These are phyloP conservation scores for Cystobasidium onofrii DNA, from an alignment of 768 basidiomycete genomes.

Conservation along the genomic window DNA sequence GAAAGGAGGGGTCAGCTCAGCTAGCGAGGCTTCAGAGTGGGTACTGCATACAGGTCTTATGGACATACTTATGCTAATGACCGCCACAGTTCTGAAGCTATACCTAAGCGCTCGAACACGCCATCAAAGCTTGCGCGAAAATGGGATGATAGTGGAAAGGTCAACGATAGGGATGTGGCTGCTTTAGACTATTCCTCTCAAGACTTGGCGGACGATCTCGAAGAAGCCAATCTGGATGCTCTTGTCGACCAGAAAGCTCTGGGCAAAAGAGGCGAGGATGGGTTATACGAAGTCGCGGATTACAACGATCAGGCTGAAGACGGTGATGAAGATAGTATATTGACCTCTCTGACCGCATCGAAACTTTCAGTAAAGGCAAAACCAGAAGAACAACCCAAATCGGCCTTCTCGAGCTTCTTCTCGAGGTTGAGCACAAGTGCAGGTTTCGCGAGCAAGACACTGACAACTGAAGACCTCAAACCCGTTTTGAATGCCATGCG, in stretches of 20 bases:
- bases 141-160: constrained; percentile 70
- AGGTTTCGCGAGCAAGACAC: constrained; percentile 56
- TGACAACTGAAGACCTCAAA: constrained; percentile 71
- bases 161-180: constrained; percentile 81
- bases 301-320: constrained; percentile 59
- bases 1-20: constrained; percentile 16
- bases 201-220: constrained; percentile 20
- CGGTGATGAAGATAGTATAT: constrained; percentile 48
- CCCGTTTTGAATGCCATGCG: constrained; percentile 91
- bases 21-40: constrained; percentile 58
- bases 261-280: constrained; percentile 65
- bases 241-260: constrained; percentile 52
- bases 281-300: constrained; percentile 65
- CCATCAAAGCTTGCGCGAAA: constrained; percentile 64
- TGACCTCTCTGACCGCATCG: constrained; percentile 36
- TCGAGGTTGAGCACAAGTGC: constrained; percentile 35
- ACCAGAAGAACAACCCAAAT: not conserved
- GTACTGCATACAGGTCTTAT: constrained; percentile 42
- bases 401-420: constrained; percentile 33
- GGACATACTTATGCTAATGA: not conserved
- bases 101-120: constrained; percentile 50
- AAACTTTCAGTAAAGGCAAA: constrained; percentile 3
- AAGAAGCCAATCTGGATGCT: not conserved
- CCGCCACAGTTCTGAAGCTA: constrained; percentile 31
- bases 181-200: constrained; percentile 75